Evolutionary conservation across 1,139 yeast species (phyloP), one percentile per base, ranked within the genome.

Genomic region (Pichia sp.): DNA sequence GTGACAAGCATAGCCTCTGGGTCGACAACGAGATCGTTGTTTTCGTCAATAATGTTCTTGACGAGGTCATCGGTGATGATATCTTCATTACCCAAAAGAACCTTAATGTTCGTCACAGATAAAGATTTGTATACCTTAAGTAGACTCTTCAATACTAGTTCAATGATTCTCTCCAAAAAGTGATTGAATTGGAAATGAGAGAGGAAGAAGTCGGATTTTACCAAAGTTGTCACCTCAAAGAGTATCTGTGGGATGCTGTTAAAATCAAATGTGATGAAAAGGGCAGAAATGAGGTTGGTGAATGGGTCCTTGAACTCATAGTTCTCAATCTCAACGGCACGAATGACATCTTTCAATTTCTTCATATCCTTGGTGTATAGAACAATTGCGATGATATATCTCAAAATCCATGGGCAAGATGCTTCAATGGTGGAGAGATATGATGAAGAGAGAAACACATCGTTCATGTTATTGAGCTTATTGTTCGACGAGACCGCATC

Each of bases 371-470:
- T 46, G 17, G 63, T 50, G 47, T 63, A 60, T 25, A 77, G 64
- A 32, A 75, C 77, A 15, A 80, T 77, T 21, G 73, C 77, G 23
- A 72, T 69, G 41, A 77, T 56, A 51, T 77, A 77, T 48, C 83
- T 69, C 46, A 75, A 56, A 38, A 77, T 61, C 82, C 83, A 77
- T 22, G 83, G 84, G 50, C 77, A 70, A 12, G 79, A 64, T 21
- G 81, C 79, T 58, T 77, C 82, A 51, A 77, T 74, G 6, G 81
- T 70, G 41, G 77, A 71, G 42, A 77, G 58, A 53, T 74, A 74
- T 11, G 77, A 70, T 4, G 79, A 66, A 21, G 72, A 63, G 53
- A 74, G 68, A 55, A 74, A 73, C 33, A 74, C 53, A 44, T 76
- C 82, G 41, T 68, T 62, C 41, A 76, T 36, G 20, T 42, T 37